phyloP scores from a whole-genome alignment of 176 grass and related monocot genomes.

The Oryza australiensis region DNA sequence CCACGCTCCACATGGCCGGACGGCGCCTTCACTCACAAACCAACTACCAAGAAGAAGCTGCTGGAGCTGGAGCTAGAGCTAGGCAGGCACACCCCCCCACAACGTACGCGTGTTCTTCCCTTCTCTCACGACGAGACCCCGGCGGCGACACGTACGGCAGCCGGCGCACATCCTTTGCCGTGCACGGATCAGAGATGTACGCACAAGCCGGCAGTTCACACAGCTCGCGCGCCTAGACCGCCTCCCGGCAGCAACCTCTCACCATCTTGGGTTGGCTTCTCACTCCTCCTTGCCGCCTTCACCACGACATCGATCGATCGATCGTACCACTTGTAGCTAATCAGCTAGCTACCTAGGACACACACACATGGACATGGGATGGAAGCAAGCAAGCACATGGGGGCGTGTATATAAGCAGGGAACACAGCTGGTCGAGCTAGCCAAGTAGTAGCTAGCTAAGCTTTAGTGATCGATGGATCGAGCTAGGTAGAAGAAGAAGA shows the following conservation, averaged over 20 bases:
- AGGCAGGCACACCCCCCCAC: background rate
- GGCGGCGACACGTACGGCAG: conserved; percentile 32
- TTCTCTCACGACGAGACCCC: conserved; percentile 1
- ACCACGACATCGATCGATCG: conserved; percentile 24
- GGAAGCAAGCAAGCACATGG: background rate
- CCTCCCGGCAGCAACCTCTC: conserved; percentile 17
- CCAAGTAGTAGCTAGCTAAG: background rate
- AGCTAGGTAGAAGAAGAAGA: background rate
- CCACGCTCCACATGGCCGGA: conserved; percentile 43
- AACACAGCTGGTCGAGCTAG: background rate
- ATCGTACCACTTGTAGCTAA: no score
- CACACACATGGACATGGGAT: no score
- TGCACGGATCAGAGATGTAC: no score
- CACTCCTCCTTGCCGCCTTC: background rate
- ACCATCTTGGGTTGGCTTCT: background rate
- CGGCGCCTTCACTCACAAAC: background rate
- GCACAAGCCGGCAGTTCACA: background rate
- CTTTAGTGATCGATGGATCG: background rate
- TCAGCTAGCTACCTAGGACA: background rate
- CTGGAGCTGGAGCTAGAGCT: background rate
- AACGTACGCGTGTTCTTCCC: background rate
- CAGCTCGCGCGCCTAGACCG: conserved; percentile 25
- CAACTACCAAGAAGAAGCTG: no score
- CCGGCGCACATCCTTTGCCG: conserved; percentile 2
- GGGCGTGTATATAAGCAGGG: conserved; percentile 24